Conservation (phyloP, 1,284 basidiomycete species). For the Singerocomus inundabilis region DNA sequence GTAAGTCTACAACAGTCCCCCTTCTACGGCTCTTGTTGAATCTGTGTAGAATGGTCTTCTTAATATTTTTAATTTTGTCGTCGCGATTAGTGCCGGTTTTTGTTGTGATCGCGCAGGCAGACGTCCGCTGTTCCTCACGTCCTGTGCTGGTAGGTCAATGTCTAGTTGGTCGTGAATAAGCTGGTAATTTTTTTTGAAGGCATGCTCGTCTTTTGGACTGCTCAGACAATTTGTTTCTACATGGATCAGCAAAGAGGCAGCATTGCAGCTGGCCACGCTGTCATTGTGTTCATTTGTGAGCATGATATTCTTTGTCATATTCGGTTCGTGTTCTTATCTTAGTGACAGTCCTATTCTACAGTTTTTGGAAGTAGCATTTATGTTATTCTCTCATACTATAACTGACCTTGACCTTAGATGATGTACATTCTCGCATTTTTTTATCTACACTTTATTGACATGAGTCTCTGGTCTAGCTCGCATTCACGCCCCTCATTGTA, state of each 20-base stretch:
- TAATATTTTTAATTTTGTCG: constrained; percentile 53
- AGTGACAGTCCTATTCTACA: neutral
- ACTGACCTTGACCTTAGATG: neutral
- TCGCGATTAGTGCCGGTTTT: constrained; percentile 47
- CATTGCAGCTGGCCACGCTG: constrained; percentile 52
- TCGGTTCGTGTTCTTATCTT: constrained; percentile 40
- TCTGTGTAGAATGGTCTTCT: constrained; percentile 46
- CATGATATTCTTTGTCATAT: constrained; percentile 27
- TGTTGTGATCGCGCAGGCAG: constrained; percentile 52
- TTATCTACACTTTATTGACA: neutral
- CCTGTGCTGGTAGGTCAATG: constrained; percentile 1
- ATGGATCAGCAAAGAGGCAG: constrained; percentile 39
- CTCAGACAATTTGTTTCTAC: constrained; percentile 75
- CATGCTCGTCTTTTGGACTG: constrained; percentile 66
- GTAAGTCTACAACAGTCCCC: constrained; percentile 19
- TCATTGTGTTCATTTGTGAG: constrained; percentile 67
- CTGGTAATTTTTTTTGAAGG: neutral
- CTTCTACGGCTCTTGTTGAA: neutral
- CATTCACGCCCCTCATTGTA: constrained; percentile 1
- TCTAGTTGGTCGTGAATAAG: neutral
- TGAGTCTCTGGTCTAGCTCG: neutral
- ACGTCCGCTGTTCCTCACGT: constrained; percentile 49
- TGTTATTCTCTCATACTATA: neutral
- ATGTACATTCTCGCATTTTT: neutral
- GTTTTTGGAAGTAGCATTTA: neutral